Conservation (phyloP, 306 rosid genomes). For the Pachyrhizus erosus region DNA sequence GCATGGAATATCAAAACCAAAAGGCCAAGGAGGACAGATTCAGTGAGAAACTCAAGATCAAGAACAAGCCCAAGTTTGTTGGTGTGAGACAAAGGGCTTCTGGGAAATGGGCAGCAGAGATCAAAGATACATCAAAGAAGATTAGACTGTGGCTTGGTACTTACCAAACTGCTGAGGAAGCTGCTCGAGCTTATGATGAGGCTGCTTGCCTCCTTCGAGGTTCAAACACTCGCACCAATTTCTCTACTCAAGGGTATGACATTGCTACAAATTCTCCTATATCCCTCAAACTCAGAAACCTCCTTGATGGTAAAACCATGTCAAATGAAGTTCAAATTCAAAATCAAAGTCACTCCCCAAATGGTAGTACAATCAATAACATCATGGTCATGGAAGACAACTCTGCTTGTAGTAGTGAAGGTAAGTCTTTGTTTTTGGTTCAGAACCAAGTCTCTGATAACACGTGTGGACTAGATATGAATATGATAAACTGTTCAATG, state of each 20-base stretch:
- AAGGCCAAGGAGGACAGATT: conserved; percentile 25
- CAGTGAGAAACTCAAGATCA: conserved; percentile 34
- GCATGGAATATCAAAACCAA: conserved; percentile 41
- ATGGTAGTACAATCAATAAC: neutral
- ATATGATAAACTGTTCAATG: conserved; percentile 48
- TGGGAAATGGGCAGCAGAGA: conserved; percentile 95
- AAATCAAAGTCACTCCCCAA: conserved; percentile 34
- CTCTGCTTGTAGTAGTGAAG: conserved; percentile 27
- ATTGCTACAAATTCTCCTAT: conserved; percentile 58
- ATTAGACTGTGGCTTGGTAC: conserved; percentile 93
- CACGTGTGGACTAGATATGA: conserved; percentile 51
- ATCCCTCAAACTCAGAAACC: conserved; percentile 69
- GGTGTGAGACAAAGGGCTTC: conserved; percentile 93
- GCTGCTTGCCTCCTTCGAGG: conserved; percentile 85
- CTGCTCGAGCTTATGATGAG: conserved; percentile 88
- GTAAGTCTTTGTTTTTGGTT: conserved; percentile 49
- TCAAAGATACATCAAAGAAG: conserved; percentile 84
- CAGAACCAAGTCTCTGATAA: conserved; percentile 40
- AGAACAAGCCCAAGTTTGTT: conserved; percentile 57
- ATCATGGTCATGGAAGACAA: conserved; percentile 35
- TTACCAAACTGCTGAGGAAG: conserved; percentile 77
- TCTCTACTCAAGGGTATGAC: conserved; percentile 39
- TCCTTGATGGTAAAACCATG: conserved; percentile 56
- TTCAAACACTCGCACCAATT: conserved; percentile 78
- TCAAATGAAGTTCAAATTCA: conserved; percentile 22